Percentiles rank a stretch among this genome's conserved stretches.
phyloP scores from a whole-genome alignment of 495 filamentous ascomycete species.

The Jackrogersella multiformis region DNA sequence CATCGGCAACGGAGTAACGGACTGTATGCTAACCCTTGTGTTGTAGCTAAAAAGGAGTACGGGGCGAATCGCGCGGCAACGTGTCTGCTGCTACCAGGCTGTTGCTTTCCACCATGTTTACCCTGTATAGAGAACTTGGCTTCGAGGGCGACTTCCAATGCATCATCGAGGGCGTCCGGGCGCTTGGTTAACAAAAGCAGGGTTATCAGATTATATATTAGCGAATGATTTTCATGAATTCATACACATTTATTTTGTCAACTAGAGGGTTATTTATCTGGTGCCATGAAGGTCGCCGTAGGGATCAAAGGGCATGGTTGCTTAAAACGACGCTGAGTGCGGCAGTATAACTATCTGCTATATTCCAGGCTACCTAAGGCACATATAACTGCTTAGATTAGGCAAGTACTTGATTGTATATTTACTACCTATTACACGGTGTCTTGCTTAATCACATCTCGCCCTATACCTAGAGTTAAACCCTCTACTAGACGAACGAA shows the following conservation, averaged over 20 bases:
- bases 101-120: constrained; percentile 8
- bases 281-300: background rate
- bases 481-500: too few species aligned
- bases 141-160: constrained; percentile 30
- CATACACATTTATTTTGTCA: background rate
- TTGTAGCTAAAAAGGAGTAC: background rate
- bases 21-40: constrained; percentile 9
- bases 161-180: constrained; percentile 28
- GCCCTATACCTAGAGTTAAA: too few species aligned
- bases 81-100: constrained; percentile 2
- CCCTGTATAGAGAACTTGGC: constrained; percentile 27
- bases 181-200: constrained; percentile 23
- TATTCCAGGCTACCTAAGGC: too few species aligned
- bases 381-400: too few species aligned
- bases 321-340: too few species aligned
- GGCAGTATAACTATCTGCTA: too few species aligned
- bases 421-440: too few species aligned
- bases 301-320: too few species aligned
- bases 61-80: constrained; percentile 1
- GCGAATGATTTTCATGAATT: constrained; percentile 17
- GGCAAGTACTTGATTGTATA: too few species aligned
- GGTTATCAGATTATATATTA: constrained; percentile 3
- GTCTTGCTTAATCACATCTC: too few species aligned
- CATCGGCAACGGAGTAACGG: constrained; percentile 23
- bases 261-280: background rate